These are phyloP conservation scores for Plasmodium yoelii DNA, from an alignment of 169 alveolate genomes.

Conservation along the genomic window DNA sequence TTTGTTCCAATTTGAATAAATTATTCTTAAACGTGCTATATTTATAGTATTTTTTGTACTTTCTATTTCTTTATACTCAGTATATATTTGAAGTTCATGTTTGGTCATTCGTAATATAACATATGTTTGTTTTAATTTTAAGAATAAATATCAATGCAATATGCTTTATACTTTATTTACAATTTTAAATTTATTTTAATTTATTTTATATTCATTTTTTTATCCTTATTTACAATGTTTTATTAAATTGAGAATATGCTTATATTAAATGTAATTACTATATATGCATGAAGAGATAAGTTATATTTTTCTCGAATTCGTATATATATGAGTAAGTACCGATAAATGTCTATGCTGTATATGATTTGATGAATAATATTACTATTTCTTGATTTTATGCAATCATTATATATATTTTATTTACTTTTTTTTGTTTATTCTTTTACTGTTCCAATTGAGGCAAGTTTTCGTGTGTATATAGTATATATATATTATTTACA, in stretches of 20 bases:
- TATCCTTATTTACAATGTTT: neutral
- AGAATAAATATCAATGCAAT: neutral
- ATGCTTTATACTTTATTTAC: neutral
- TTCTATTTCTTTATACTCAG: slow-evolving; percentile 4
- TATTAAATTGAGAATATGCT: neutral
- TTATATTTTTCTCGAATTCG: neutral
- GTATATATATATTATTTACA: neutral
- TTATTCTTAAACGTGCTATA: neutral
- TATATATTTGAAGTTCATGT: slow-evolving; percentile 20
- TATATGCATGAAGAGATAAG: neutral
- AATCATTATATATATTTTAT: slow-evolving; percentile 3
- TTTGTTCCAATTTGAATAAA: slow-evolving; percentile 12
- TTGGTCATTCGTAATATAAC: slow-evolving; percentile 5
- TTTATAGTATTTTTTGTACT: neutral
- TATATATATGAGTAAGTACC: slow-evolving; percentile 4
- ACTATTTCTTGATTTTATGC: slow-evolving; percentile 3
- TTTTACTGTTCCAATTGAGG: neutral
- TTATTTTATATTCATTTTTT: slow-evolving; percentile 9
- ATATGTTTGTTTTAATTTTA: slow-evolving; percentile 14
- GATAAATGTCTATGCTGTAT: neutral
- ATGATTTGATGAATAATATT: neutral
- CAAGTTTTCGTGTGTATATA: neutral
- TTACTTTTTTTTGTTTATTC: neutral
- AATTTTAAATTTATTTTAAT: neutral
- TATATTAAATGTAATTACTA: neutral